A percentile compares a stretch with the other conserved stretches of the same genome.
phyloP scores from a whole-genome alignment of 352 stramenopile genomes.

The Phytophthora sp. region DNA sequence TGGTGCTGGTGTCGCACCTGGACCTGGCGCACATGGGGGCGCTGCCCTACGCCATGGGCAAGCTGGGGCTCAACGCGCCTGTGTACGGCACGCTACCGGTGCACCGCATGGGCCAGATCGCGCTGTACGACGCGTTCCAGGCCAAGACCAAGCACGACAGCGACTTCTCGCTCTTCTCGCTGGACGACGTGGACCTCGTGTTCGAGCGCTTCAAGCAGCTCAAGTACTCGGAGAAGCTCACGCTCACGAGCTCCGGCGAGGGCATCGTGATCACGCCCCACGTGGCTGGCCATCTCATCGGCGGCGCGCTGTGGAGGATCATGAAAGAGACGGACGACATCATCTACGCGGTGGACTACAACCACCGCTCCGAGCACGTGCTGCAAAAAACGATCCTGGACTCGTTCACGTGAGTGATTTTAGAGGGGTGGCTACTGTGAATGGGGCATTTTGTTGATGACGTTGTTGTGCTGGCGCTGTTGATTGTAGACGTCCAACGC shows the following conservation, averaged over 20 bases:
- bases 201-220: constrained; percentile 94
- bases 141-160: constrained; percentile 92
- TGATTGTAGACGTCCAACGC: constrained; percentile 66
- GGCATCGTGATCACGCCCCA: constrained; percentile 95
- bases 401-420: constrained; percentile 81
- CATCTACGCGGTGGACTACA: constrained; percentile 92
- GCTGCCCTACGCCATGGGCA: constrained; percentile 89
- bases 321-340: constrained; percentile 96
- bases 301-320: constrained; percentile 94
- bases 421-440: background rate
- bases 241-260: constrained; percentile 82
- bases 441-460: background rate
- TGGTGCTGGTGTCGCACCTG: constrained; percentile 91
- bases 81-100: constrained; percentile 95
- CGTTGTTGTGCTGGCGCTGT: constrained; percentile 2
- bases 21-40: constrained; percentile 92
- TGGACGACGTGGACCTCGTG: constrained; percentile 95
- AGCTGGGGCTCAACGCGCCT: constrained; percentile 83
- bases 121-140: constrained; percentile 95
- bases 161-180: constrained; percentile 89
- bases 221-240: constrained; percentile 96
- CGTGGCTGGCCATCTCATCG: constrained; percentile 94
- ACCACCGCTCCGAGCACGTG: constrained; percentile 95
- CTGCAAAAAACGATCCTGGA: constrained; percentile 94
- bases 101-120: constrained; percentile 97